Percentiles rank a stretch among this genome's conserved stretches.
phyloP scores from a whole-genome alignment of 139 green algal genomes.

The Volvox africanus region DNA sequence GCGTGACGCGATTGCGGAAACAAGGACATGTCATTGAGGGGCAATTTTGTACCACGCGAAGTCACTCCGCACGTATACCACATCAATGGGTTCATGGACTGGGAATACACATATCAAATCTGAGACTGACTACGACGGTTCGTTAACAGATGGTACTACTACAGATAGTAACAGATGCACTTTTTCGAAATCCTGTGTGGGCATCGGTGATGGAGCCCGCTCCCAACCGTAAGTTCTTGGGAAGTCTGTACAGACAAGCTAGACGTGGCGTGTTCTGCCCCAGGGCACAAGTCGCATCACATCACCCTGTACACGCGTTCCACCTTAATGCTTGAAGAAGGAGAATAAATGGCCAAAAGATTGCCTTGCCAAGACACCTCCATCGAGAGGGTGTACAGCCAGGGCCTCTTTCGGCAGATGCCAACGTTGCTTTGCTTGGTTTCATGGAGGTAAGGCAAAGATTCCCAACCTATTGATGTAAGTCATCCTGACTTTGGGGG shows the following conservation, averaged over 20 bases:
- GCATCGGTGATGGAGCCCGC: neutral
- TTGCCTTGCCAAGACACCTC: conserved; percentile 23
- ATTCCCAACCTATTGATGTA: too few species aligned
- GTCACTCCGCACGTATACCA: too few species aligned
- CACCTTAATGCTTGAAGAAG: conserved; percentile 18
- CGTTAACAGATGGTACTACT: neutral
- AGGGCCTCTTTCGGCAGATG: neutral
- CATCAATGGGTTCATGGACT: too few species aligned
- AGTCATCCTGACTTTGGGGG: too few species aligned
- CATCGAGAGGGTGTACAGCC: neutral
- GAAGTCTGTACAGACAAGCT: too few species aligned
- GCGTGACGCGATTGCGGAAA: neutral
- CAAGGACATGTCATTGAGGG: too few species aligned
- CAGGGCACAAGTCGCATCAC: neutral
- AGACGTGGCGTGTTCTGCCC: too few species aligned
- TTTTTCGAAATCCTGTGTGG: neutral
- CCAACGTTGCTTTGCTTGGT: too few species aligned
- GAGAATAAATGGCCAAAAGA: conserved; percentile 44
- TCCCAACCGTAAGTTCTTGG: neutral
- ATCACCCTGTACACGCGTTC: neutral
- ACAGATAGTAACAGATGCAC: neutral
- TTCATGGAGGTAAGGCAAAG: too few species aligned
- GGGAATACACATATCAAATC: too few species aligned
- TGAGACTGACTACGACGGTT: too few species aligned
- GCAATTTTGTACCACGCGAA: too few species aligned